A percentile compares a stretch with the other conserved stretches of the same genome.
These are phyloP conservation scores for Aspergillus arachidicola DNA, from an alignment of 2,329 filamentous ascomycete genomes.

Conservation along the genomic window DNA sequence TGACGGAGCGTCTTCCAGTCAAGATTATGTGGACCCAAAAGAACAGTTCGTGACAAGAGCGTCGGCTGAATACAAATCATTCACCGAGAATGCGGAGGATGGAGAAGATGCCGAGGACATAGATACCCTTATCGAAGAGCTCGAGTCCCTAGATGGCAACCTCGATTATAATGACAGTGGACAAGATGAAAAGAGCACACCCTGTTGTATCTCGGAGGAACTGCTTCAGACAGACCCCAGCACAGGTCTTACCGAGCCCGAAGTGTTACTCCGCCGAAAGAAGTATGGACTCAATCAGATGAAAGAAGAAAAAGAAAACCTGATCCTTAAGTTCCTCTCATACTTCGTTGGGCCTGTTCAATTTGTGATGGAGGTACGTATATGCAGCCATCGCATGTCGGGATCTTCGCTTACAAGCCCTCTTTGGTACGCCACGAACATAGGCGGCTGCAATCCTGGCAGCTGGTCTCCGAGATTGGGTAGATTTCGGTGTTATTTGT, in stretches of 20 bases:
- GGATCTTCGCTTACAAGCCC: constrained; percentile 1
- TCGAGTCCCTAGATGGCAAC: constrained; percentile 75
- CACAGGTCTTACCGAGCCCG: constrained; percentile 70
- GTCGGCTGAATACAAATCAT: not conserved
- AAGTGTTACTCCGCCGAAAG: constrained; percentile 66
- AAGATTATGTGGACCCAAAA: not conserved
- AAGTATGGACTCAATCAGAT: constrained; percentile 85
- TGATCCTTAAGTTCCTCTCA: constrained; percentile 76
- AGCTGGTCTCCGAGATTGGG: constrained; percentile 83
- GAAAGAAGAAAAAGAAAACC: constrained; percentile 87
- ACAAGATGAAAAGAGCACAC: constrained; percentile 55
- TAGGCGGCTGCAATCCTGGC: constrained; percentile 76
- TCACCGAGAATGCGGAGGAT: constrained; percentile 38
- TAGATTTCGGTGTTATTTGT: constrained; percentile 91
- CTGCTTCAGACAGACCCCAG: constrained; percentile 76
- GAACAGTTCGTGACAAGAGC: not conserved
- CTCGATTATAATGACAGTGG: constrained; percentile 64
- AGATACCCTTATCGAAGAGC: constrained; percentile 79
- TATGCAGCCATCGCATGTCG: constrained; percentile 13
- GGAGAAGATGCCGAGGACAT: constrained; percentile 83
- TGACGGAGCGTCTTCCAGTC: not conserved
- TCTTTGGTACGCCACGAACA: not conserved
- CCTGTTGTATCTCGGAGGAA: constrained; percentile 69
- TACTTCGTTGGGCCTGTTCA: constrained; percentile 90
- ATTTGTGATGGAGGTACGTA: constrained; percentile 84